Conservation (phyloP, 805 yeast genomes). For the Yamadazyma kitorensis region DNA sequence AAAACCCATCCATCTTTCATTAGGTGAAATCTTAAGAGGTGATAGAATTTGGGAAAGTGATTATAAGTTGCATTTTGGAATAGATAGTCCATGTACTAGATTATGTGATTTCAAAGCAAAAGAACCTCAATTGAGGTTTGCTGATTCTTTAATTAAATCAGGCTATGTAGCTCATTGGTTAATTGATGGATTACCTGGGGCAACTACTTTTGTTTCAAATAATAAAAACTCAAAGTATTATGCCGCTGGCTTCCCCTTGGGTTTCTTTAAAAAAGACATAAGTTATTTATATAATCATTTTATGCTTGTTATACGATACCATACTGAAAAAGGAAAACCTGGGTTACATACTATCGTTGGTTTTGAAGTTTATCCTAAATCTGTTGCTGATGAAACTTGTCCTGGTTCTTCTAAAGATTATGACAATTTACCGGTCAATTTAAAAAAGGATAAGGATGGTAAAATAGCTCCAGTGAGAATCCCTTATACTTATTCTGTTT, state of each 20-base stretch:
- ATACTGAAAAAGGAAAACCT: slow-evolving; percentile 40
- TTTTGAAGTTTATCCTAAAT: slow-evolving; percentile 84
- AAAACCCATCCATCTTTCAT: slow-evolving; percentile 63
- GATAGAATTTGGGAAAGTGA: slow-evolving; percentile 78
- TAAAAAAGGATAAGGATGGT: slow-evolving; percentile 28
- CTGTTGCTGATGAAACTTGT: slow-evolving; percentile 64
- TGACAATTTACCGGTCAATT: slow-evolving; percentile 52
- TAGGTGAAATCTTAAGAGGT: slow-evolving; percentile 78
- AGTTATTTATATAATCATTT: slow-evolving; percentile 75
- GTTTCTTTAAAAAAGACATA: slow-evolving; percentile 56
- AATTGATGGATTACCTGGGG: slow-evolving; percentile 82
- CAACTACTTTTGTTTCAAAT: slow-evolving; percentile 70
- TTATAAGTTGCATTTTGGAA: slow-evolving; percentile 59
- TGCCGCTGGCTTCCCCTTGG: slow-evolving; percentile 84
- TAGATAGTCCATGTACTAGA: slow-evolving; percentile 63
- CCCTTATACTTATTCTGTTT: slow-evolving; percentile 82
- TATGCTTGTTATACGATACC: slow-evolving; percentile 75
- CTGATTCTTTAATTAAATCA: slow-evolving; percentile 58
- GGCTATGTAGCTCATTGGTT: slow-evolving; percentile 84
- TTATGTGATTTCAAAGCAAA: slow-evolving; percentile 65
- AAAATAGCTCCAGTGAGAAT: slow-evolving; percentile 35
- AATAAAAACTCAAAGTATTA: slow-evolving; percentile 64
- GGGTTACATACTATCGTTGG: slow-evolving; percentile 67
- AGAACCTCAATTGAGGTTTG: slow-evolving; percentile 50
- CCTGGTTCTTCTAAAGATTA: slow-evolving; percentile 70